Evolutionary conservation across 805 yeast species (phyloP).

Genomic region (Metschnikowia reukaufii): DNA sequence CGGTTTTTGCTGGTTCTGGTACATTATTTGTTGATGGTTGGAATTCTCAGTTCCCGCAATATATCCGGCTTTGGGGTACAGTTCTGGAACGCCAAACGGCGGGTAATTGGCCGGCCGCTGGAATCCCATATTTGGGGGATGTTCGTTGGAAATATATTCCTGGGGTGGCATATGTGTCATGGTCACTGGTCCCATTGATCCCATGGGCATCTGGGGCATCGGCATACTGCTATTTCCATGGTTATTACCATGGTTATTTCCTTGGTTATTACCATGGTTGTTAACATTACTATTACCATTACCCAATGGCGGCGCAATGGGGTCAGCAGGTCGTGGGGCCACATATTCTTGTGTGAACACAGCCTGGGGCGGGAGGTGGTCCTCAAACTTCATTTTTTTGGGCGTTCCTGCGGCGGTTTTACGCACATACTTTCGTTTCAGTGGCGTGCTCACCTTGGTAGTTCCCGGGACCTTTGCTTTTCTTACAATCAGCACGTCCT

Average conservation of each 20-base stretch:
- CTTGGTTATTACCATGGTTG: too few species aligned
- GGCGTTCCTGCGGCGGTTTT: constrained; percentile 60
- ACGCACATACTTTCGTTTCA: constrained; percentile 47
- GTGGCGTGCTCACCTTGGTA: constrained; percentile 42
- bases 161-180: constrained; percentile 1
- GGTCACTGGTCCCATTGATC: too few species aligned
- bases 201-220: constrained; percentile 7
- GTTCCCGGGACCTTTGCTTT: constrained; percentile 28
- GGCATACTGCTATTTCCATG: constrained; percentile 5
- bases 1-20: constrained; percentile 13
- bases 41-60: constrained; percentile 12
- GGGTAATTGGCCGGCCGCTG: neutral
- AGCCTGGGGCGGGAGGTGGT: constrained; percentile 20
- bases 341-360: constrained; percentile 22
- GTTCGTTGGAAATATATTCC: neutral
- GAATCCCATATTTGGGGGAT: neutral
- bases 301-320: neutral
- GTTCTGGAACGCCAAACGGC: neutral
- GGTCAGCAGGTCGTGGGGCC: neutral
- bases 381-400: constrained; percentile 43
- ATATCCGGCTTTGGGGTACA: constrained; percentile 1
- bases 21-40: constrained; percentile 18
- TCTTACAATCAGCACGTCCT: constrained; percentile 35
- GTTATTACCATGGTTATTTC: too few species aligned
- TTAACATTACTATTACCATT: too few species aligned